Base-by-base conservation (phyloP, 2,329 filamentous ascomycete species). In the Xylaria sp. region DNA sequence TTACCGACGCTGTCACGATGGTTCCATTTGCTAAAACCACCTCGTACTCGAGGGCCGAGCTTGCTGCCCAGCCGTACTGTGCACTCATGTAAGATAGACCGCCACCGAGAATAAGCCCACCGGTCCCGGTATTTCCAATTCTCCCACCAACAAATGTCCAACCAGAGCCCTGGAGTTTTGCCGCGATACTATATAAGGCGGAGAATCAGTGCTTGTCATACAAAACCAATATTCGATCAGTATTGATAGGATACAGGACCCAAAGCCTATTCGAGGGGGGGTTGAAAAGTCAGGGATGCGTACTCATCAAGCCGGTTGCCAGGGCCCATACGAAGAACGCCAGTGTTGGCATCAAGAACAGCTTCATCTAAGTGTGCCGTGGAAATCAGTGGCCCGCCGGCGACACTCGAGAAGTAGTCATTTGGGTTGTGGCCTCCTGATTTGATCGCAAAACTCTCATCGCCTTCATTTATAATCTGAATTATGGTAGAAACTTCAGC, bases 401-500 rank as follows among this genome's bases (percentile, higher is more conserved):
- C 73, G 42, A 85, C 83, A 69, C 82, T 88, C 0, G 85, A 82
- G 39, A 81, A 83, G 64, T 83, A 82, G 11, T 83, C 79, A 72
- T 87, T 86, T 5, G 85, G 83, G 61, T 83, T 85, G 75, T 89
- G 86, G 0, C 87, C 87, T 20, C 86, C 87, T n/a, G 84, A 84
- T 67, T 86, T 85, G 69, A 87, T 78, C 6, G 86, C 86, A 70
- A 89, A 89, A 3, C 69, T 75, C 56, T 83, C 83, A 3, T 79
- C 75, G 36, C 81, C 80, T 47, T 81, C 77, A 17, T 81, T 81
- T 17, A 89, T 79, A 17, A 83, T 77, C 49, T 79, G 81, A 57
- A 89, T 79, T 17, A 86, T 81, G 11, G 79, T 78, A 0, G 85
- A 80, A 29, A 89, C 85, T 71, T 89, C 84, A 9, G 81, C 76